Evolutionary conservation across 345 rosid genomes (phyloP).

Genomic region (Firmiana major): DNA sequence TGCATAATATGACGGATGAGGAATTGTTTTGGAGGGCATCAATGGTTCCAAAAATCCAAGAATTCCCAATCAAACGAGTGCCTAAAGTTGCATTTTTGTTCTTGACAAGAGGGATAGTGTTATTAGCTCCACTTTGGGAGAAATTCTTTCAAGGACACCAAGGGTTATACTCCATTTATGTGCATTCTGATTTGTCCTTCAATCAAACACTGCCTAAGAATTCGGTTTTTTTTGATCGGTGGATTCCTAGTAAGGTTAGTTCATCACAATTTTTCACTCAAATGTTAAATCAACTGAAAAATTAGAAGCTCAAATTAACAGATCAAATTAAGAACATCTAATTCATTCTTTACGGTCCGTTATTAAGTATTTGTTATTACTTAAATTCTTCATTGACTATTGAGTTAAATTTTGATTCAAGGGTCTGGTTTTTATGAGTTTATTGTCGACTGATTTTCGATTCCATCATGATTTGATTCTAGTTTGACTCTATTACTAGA

Average conservation of each 20-base stretch:
- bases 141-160: slow-evolving; percentile 67
- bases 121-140: slow-evolving; percentile 84
- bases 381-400: too few relatives aligned
- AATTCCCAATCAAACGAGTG: slow-evolving; percentile 35
- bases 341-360: too few relatives aligned
- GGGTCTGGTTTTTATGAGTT: too few relatives aligned
- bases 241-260: slow-evolving; percentile 73
- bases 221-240: slow-evolving; percentile 52
- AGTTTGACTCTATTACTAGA: too few relatives aligned
- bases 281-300: too few relatives aligned
- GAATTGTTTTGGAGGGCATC: slow-evolving; percentile 59
- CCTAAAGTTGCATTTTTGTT: slow-evolving; percentile 84
- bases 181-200: slow-evolving; percentile 61
- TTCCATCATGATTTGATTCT: too few relatives aligned
- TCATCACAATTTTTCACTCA: neutral
- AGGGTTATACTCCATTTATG: slow-evolving; percentile 56
- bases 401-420: too few relatives aligned
- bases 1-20: slow-evolving; percentile 61
- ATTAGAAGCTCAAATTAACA: too few relatives aligned
- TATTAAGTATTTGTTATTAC: too few relatives aligned
- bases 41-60: slow-evolving; percentile 29
- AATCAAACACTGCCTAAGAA: slow-evolving; percentile 30
- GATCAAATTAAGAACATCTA: too few relatives aligned
- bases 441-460: too few relatives aligned
- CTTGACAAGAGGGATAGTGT: slow-evolving; percentile 67